phyloP scores from a whole-genome alignment of 257 asterid genomes.

The Plectranthus barbatus region DNA sequence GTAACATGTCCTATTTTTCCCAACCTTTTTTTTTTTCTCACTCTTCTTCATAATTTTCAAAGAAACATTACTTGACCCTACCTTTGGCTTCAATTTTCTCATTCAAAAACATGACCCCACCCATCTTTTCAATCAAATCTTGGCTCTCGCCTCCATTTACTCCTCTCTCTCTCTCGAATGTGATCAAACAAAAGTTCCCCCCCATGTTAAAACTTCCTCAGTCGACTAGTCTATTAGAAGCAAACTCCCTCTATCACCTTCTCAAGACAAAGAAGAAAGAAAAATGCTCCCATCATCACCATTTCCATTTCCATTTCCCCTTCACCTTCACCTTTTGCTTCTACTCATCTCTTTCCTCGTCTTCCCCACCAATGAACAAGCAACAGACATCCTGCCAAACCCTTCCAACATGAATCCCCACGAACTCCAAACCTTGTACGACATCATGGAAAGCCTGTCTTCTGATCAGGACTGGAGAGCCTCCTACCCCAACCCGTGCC shows the following conservation, averaged over 20 bases:
- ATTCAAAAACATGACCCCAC: slow-evolving; percentile 42
- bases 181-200: background rate
- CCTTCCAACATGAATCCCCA: slow-evolving; percentile 35
- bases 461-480: slow-evolving; percentile 53
- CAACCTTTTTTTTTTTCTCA: background rate
- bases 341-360: slow-evolving; percentile 17
- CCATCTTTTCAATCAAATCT: slow-evolving; percentile 62
- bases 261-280: background rate
- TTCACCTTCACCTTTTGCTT: slow-evolving; percentile 24
- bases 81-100: slow-evolving; percentile 29
- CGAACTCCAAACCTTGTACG: slow-evolving; percentile 57
- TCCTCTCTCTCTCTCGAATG: slow-evolving; percentile 1
- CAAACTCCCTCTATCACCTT: background rate
- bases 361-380: slow-evolving; percentile 17
- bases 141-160: slow-evolving; percentile 28
- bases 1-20: slow-evolving; percentile 13
- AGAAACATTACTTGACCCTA: slow-evolving; percentile 32
- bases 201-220: slow-evolving; percentile 6
- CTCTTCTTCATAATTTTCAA: slow-evolving; percentile 12
- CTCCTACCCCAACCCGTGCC: slow-evolving; percentile 68
- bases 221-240: background rate
- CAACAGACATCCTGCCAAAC: background rate
- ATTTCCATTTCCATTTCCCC: too few relatives aligned
- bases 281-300: slow-evolving; percentile 36
- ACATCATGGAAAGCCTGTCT: slow-evolving; percentile 66